Evolutionary conservation across 257 asterid species (phyloP).

Genomic region (Penstemon newberryi): DNA sequence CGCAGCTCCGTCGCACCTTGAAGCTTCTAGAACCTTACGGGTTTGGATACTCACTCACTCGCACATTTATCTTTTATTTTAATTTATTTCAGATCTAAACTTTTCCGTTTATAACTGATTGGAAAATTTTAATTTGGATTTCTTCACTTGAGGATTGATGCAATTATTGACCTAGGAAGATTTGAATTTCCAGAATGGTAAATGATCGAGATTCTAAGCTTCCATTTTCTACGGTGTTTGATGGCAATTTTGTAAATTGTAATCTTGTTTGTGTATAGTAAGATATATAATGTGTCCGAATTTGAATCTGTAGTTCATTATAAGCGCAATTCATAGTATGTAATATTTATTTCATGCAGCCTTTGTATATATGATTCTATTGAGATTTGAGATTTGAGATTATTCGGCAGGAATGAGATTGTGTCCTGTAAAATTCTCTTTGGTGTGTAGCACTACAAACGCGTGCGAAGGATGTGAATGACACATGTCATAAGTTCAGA

Average conservation of each 20-base stretch:
- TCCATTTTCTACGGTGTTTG: constrained; percentile 13
- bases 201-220: constrained; percentile 24
- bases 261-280: not conserved
- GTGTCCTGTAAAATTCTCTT: too few relatives aligned
- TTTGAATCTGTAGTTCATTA: constrained; percentile 10
- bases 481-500: not conserved
- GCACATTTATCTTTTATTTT: not conserved
- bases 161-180: constrained; percentile 19
- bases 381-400: too few relatives aligned
- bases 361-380: too few relatives aligned
- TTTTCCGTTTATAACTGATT: constrained; percentile 3
- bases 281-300: constrained; percentile 4
- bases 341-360: too few relatives aligned
- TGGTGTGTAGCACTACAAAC: not conserved
- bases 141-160: not conserved
- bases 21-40: constrained; percentile 91
- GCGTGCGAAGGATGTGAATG: not conserved
- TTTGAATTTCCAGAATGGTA: constrained; percentile 22
- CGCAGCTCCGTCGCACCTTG: constrained; percentile 73
- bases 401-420: too few relatives aligned
- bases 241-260: constrained; percentile 19
- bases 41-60: constrained; percentile 42
- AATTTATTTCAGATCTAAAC: not conserved
- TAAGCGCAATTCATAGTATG: not conserved
- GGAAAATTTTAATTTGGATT: constrained; percentile 9